phyloP scores from a whole-genome alignment of 208 protist species.

The Leptomonas pyrrhocoris region DNA sequence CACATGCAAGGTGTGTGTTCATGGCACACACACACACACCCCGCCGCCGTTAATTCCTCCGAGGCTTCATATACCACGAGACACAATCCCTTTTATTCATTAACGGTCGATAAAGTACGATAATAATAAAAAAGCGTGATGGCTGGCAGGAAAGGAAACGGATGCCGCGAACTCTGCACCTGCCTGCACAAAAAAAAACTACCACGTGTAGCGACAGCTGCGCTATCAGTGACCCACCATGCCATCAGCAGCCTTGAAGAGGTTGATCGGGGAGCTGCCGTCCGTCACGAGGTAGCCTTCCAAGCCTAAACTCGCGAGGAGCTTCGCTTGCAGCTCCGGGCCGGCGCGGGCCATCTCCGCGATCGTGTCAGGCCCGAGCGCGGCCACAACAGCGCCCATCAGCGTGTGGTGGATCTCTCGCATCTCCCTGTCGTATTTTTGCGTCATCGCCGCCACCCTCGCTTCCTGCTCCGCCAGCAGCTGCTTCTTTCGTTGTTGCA shows the following conservation, averaged over 20 bases:
- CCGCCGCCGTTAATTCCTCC: too few species aligned
- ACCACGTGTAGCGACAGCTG: background rate
- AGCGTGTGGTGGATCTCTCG: constrained; percentile 50
- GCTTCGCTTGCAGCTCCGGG: constrained; percentile 79
- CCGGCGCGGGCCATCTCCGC: constrained; percentile 80
- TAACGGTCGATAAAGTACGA: too few species aligned
- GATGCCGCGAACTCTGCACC: background rate
- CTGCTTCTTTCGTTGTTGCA: constrained; percentile 51
- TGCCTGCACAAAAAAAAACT: background rate
- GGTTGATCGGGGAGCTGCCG: constrained; percentile 90
- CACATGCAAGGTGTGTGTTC: too few species aligned
- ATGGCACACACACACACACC: too few species aligned
- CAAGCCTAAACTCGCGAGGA: constrained; percentile 79
- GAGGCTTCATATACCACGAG: too few species aligned
- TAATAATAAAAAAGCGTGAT: constrained; percentile 2
- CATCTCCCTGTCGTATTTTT: constrained; percentile 39
- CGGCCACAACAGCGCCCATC: constrained; percentile 53
- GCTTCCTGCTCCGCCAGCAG: constrained; percentile 51
- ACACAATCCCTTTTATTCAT: too few species aligned
- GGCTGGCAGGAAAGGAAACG: too few species aligned
- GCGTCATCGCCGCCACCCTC: constrained; percentile 33
- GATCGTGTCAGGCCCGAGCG: constrained; percentile 79
- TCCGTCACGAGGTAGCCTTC: constrained; percentile 93
- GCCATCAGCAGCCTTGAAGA: constrained; percentile 86
- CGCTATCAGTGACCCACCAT: constrained; percentile 31